Base-by-base conservation (phyloP, 2,329 filamentous ascomycete genomes). In the Zymoseptoria crescenta region DNA sequence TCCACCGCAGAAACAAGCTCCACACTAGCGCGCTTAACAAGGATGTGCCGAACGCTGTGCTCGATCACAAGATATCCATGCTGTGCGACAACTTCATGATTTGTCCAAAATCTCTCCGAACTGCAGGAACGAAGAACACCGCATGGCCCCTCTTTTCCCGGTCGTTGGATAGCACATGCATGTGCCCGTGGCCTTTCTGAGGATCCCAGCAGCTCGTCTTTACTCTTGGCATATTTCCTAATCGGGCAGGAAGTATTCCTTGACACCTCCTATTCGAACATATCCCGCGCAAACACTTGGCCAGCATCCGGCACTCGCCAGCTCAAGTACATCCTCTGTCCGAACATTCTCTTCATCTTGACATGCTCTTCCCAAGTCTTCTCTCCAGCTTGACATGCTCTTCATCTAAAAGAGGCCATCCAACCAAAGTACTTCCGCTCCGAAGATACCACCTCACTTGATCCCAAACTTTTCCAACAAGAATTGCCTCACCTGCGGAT, bases 401-500 rank as follows among this genome's bases (percentile, higher is more conserved):
- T 24, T 4, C 2, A 24, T 24, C 24, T 4, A 2, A 24, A 24
- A 2, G 4, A 24, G 24, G 24, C 4, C 4, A 4, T 24, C 29
- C 29, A 30, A 8, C 8, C 29, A 30, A 6, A 30, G 24, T n/a
- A 3, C 48, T 35, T 24, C 24, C 24, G 24, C 24, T 24, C 24
- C 24, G 24, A 24, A 24, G 24, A 24, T 24, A 4, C 24, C 29
- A 30, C 29, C 35, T 28, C 29, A 57, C 20, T 20, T 19, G 19
- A 62, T 35, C 20, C 56, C 49, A 45, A 63, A 62, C 27, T 60
- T 63, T 9, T 60, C 52, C 53, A 53, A 59, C 50, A 65, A 49
- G 48, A 62, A 65, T 35, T 60, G 30, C 54, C 61, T 62, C 51
- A 65, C 64, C 49, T 64, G 64, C 49, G 53, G 58, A 51, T 65